These are phyloP conservation scores for Leccinum ponderosum DNA, from an alignment of 1,284 basidiomycete genomes.

Conservation along the genomic window DNA sequence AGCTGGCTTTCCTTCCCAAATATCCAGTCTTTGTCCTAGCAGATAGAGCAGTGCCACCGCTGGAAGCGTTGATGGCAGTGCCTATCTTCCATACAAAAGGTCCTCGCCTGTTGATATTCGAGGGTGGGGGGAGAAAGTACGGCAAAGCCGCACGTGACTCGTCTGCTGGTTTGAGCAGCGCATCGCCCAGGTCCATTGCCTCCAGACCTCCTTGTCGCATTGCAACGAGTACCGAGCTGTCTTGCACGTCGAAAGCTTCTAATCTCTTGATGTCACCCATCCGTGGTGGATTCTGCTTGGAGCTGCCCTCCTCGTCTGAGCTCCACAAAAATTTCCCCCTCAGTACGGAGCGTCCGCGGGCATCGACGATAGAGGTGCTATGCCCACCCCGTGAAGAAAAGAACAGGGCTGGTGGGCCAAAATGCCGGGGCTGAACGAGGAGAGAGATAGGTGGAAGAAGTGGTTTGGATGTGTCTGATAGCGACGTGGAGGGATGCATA, in stretches of 20 bases:
- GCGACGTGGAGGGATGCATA: conserved; percentile 15
- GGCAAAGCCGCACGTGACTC: conserved; percentile 69
- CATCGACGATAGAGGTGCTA: conserved; percentile 82
- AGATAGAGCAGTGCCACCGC: conserved; percentile 41
- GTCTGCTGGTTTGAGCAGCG: conserved; percentile 72
- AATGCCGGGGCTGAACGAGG: conserved; percentile 76
- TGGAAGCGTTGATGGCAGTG: conserved; percentile 53
- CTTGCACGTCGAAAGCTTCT: conserved; percentile 73
- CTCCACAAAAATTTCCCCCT: conserved; percentile 80
- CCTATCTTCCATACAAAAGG: conserved; percentile 82
- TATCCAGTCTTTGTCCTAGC: conserved; percentile 40
- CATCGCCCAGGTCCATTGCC: conserved; percentile 74
- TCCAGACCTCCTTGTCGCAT: conserved; percentile 82
- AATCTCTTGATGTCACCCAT: conserved; percentile 79
- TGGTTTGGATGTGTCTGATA: conserved; percentile 49
- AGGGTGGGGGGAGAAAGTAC: conserved; percentile 59
- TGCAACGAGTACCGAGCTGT: conserved; percentile 74
- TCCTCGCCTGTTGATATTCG: conserved; percentile 61
- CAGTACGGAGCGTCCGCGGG: conserved; percentile 77
- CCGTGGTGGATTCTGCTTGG: conserved; percentile 38
- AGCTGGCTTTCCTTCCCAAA: conserved; percentile 51
- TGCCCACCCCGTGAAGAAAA: conserved; percentile 84
- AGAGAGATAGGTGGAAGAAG: conserved; percentile 76
- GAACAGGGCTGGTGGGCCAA: conserved; percentile 84
- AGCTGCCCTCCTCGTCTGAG: conserved; percentile 55